Percentiles rank a stretch among this genome's conserved stretches.
phyloP scores from a whole-genome alignment of 73 alveolate genomes.

The Stentor coeruleus region DNA sequence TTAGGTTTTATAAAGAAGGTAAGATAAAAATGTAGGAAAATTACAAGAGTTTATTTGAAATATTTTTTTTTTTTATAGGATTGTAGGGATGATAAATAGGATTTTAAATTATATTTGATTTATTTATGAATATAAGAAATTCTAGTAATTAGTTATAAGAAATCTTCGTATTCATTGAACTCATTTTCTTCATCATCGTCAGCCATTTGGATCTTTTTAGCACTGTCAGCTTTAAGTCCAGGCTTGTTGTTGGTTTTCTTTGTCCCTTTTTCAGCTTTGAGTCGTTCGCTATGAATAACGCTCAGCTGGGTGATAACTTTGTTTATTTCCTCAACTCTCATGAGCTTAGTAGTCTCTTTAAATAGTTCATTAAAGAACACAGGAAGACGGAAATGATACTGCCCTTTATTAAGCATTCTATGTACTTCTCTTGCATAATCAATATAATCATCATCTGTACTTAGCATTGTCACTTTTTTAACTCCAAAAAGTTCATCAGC shows the following conservation, averaged over 20 bases:
- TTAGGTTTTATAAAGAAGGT: no score
- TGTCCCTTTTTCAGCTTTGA: neutral
- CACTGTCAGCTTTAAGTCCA: neutral
- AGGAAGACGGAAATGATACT: neutral
- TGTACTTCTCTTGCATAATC: neutral
- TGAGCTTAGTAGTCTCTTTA: neutral
- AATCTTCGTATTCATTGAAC: neutral
- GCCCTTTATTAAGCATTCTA: neutral
- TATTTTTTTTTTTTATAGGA: no score
- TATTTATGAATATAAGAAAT: no score
- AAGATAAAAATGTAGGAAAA: no score
- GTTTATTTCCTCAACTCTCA: conserved; percentile 2
- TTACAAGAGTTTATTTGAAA: no score
- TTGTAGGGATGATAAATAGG: no score
- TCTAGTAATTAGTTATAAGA: no score
- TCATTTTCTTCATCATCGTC: neutral
- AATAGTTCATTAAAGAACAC: neutral
- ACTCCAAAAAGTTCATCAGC: conserved; percentile 1
- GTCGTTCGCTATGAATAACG: neutral
- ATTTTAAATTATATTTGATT: no score
- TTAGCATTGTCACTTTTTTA: neutral
- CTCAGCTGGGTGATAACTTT: neutral
- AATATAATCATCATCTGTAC: neutral
- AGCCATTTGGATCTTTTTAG: neutral
- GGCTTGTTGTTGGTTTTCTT: neutral